Conservation (phyloP, 805 yeast genomes). For the Saccharomycopsis malanga region DNA sequence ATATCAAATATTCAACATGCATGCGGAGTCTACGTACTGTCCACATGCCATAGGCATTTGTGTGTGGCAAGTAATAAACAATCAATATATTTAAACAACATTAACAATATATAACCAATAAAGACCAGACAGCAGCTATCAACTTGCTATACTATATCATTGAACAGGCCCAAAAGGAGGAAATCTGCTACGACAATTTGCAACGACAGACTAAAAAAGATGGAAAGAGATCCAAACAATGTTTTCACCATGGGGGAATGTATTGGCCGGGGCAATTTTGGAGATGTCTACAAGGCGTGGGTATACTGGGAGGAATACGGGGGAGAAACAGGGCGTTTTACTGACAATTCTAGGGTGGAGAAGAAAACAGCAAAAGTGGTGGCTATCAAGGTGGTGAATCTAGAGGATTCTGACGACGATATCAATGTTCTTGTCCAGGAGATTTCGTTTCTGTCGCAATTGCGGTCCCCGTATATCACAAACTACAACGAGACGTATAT, state of each 20-base stretch:
- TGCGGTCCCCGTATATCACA: conserved; percentile 63
- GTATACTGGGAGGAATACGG: too few species aligned
- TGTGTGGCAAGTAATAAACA: too few species aligned
- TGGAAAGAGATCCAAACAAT: conserved; percentile 10
- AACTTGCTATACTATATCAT: too few species aligned
- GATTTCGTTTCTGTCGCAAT: conserved; percentile 61
- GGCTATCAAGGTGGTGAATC: conserved; percentile 81
- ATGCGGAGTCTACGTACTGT: too few species aligned
- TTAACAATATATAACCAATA: too few species aligned
- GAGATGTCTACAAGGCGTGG: conserved; percentile 69
- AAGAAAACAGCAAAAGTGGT: conserved; percentile 35
- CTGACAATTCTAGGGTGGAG: conserved; percentile 17
- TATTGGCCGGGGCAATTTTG: conserved; percentile 81
- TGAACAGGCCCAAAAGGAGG: too few species aligned
- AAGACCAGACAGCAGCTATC: too few species aligned
- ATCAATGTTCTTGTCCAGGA: conserved; percentile 67
- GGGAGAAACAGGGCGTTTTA: too few species aligned
- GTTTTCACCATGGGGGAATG: conserved; percentile 38
- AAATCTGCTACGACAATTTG: too few species aligned
- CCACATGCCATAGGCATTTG: too few species aligned
- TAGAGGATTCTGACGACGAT: conserved; percentile 76
- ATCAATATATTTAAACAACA: too few species aligned
- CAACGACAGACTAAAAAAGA: not conserved
- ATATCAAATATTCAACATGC: too few species aligned
- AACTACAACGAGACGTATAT: conserved; percentile 57